Evolutionary conservation across 2,329 filamentous ascomycete genomes (phyloP).

Genomic region (Cordyceps cateniannulata): DNA sequence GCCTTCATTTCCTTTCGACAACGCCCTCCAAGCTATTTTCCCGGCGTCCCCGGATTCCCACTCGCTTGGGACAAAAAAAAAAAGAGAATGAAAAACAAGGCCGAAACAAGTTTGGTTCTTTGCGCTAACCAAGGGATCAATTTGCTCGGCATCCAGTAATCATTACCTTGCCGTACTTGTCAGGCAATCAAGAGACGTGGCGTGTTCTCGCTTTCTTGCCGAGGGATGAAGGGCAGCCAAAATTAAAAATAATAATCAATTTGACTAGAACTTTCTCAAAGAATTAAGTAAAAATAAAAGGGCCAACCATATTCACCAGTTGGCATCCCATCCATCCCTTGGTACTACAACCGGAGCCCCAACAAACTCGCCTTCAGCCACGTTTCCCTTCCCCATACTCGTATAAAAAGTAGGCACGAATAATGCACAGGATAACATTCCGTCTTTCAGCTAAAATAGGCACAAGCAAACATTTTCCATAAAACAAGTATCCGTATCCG

Average conservation of each 20-base stretch:
- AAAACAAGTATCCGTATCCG: background rate
- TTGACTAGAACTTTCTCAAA: background rate
- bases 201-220: background rate
- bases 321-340: background rate
- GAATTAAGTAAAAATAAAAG: background rate
- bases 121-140: background rate
- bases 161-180: no score
- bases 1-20: no score
- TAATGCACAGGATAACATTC: background rate
- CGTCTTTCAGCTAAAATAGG: background rate
- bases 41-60: background rate
- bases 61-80: background rate
- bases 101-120: background rate
- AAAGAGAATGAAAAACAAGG: background rate
- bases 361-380: background rate
- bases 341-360: background rate
- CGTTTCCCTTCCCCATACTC: background rate
- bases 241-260: background rate
- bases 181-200: background rate
- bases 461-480: no score
- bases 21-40: background rate
- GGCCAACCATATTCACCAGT: background rate
- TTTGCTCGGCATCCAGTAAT: background rate
- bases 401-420: background rate
- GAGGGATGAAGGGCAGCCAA: background rate